These are phyloP conservation scores for Coniochaeta sp. DNA, from an alignment of 2,329 filamentous ascomycete species.

Conservation along the genomic window DNA sequence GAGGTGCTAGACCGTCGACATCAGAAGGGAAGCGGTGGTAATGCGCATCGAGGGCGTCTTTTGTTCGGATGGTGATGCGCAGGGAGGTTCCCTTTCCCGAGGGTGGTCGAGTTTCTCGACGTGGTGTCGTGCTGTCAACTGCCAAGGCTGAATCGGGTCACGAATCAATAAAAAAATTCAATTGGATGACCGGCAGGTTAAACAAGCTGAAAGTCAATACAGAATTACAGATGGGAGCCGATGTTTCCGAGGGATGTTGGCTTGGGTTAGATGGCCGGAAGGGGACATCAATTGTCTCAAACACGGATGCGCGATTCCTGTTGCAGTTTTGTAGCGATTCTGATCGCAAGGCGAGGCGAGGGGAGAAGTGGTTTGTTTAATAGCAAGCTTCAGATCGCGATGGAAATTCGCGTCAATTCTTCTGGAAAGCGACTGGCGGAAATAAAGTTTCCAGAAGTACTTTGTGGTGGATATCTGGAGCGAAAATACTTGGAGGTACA, in stretches of 20 bases:
- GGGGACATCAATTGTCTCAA: neutral
- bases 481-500: neutral
- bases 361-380: neutral
- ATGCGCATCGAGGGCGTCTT: neutral
- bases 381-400: conserved; percentile 1
- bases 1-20: neutral
- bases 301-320: neutral
- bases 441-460: neutral
- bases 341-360: neutral
- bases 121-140: too few relatives aligned
- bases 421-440: neutral
- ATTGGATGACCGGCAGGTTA: neutral
- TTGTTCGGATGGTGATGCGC: neutral
- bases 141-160: conserved; percentile 1
- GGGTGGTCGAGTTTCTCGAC: neutral
- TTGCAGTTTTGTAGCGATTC: neutral
- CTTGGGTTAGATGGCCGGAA: neutral
- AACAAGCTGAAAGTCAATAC: neutral
- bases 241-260: neutral
- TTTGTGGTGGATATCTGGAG: neutral
- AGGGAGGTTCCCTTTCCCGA: neutral
- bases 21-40: neutral
- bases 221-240: neutral
- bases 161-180: conserved; percentile 1
- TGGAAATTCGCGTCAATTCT: conserved; percentile 1